Conservation (phyloP, 129 eudicot genomes). For the Arctium lappa region DNA sequence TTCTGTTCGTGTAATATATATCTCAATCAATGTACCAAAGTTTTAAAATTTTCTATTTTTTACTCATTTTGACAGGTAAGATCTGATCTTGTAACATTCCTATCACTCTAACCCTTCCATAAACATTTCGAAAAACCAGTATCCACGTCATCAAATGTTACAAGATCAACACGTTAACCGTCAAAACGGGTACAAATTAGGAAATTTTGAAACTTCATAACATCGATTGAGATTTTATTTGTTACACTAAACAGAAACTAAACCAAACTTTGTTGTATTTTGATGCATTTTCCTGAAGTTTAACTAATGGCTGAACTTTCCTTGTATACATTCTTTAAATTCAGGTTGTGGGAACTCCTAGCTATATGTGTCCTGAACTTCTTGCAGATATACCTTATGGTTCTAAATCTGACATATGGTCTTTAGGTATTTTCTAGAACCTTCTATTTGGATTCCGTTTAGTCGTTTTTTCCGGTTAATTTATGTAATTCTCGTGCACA, state of each 20-base stretch:
- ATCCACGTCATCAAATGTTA: background rate
- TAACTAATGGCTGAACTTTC: background rate
- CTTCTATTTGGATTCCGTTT: background rate
- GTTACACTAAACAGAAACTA: background rate
- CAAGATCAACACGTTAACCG: background rate
- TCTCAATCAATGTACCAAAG: background rate
- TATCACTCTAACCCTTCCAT: background rate
- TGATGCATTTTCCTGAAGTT: background rate
- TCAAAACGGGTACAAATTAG: background rate
- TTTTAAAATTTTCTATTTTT: background rate
- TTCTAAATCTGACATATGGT: slow-evolving; percentile 98
- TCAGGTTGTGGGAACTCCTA: slow-evolving; percentile 98
- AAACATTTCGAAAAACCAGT: background rate
- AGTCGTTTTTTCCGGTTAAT: background rate
- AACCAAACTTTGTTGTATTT: background rate
- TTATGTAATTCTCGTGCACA: background rate
- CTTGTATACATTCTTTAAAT: background rate
- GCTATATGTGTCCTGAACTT: slow-evolving; percentile 99
- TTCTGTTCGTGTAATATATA: too few species aligned
- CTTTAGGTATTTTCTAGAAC: slow-evolving; percentile 56
- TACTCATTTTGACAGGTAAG: background rate
- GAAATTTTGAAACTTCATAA: background rate
- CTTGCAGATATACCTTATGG: slow-evolving; percentile 99
- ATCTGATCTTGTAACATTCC: background rate
- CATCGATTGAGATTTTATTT: background rate